These are phyloP conservation scores for Pichia occidentalis DNA, from an alignment of 805 yeast species.

Conservation along the genomic window DNA sequence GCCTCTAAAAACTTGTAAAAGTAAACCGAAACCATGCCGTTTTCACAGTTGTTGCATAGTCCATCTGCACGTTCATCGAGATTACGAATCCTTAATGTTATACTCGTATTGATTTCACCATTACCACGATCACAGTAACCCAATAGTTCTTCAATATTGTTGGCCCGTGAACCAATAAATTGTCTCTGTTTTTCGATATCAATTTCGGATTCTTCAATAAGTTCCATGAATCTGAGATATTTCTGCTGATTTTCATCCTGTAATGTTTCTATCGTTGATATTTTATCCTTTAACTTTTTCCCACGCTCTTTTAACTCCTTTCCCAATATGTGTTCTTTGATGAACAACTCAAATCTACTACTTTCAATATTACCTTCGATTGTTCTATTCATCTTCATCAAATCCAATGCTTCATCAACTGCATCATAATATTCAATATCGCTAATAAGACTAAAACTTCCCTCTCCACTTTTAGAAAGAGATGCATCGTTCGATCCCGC, in stretches of 20 bases:
- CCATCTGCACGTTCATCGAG: slow-evolving; percentile 43
- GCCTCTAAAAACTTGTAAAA: slow-evolving; percentile 45
- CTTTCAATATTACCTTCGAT: slow-evolving; percentile 4
- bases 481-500: no score
- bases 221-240: slow-evolving; percentile 13
- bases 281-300: slow-evolving; percentile 19
- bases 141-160: slow-evolving; percentile 52
- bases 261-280: slow-evolving; percentile 26
- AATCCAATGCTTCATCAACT: slow-evolving; percentile 7
- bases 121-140: slow-evolving; percentile 61
- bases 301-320: neutral
- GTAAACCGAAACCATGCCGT: slow-evolving; percentile 32
- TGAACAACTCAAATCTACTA: slow-evolving; percentile 4
- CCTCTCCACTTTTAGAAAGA: neutral
- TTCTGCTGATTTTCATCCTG: slow-evolving; percentile 25
- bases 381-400: neutral
- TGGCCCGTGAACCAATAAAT: slow-evolving; percentile 24
- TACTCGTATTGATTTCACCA: slow-evolving; percentile 67
- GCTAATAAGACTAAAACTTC: slow-evolving; percentile 1
- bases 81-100: slow-evolving; percentile 54
- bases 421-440: slow-evolving; percentile 6
- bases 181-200: slow-evolving; percentile 19
- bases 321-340: slow-evolving; percentile 2
- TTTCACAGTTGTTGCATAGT: slow-evolving; percentile 21
- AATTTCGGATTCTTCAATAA: slow-evolving; percentile 19